A percentile compares a stretch with the other conserved stretches of the same genome.
These are phyloP conservation scores for Liquidambar formosana DNA, from an alignment of 164 flowering plant genomes.

Conservation along the genomic window DNA sequence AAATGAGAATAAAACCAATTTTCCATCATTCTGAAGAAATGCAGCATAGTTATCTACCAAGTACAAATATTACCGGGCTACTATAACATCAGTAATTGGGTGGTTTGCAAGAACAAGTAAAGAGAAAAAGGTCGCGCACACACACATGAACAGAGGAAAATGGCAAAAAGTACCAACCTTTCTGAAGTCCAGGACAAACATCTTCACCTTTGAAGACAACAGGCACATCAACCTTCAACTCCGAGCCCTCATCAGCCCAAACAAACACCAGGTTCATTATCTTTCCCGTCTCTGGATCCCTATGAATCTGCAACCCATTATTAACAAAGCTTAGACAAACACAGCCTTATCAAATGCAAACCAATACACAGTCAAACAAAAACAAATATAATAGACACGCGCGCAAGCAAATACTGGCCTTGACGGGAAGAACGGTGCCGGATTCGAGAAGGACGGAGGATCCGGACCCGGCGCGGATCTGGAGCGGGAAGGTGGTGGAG, in stretches of 20 bases:
- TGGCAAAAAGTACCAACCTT: slow-evolving; percentile 47
- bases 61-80: too few relatives aligned
- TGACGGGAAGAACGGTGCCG: slow-evolving; percentile 78
- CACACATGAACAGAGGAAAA: too few relatives aligned
- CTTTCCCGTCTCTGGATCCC: slow-evolving; percentile 37
- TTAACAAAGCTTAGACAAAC: too few relatives aligned
- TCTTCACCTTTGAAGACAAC: slow-evolving; percentile 82
- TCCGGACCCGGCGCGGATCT: slow-evolving; percentile 88
- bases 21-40: too few relatives aligned
- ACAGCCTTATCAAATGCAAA: neutral
- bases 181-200: slow-evolving; percentile 70
- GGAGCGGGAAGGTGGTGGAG: slow-evolving; percentile 80
- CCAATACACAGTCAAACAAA: neutral
- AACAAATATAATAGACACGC: neutral
- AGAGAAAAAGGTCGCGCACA: too few relatives aligned
- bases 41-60: too few relatives aligned
- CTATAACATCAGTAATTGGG: too few relatives aligned
- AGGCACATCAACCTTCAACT: slow-evolving; percentile 75
- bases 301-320: slow-evolving; percentile 49
- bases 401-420: slow-evolving; percentile 31
- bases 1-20: too few relatives aligned
- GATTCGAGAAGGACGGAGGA: slow-evolving; percentile 69
- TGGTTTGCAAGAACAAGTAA: too few relatives aligned
- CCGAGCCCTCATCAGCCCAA: slow-evolving; percentile 76
- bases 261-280: slow-evolving; percentile 77